Base-by-base conservation (phyloP, 345 rosid genomes). In the Arabidopsis arenosa region DNA sequence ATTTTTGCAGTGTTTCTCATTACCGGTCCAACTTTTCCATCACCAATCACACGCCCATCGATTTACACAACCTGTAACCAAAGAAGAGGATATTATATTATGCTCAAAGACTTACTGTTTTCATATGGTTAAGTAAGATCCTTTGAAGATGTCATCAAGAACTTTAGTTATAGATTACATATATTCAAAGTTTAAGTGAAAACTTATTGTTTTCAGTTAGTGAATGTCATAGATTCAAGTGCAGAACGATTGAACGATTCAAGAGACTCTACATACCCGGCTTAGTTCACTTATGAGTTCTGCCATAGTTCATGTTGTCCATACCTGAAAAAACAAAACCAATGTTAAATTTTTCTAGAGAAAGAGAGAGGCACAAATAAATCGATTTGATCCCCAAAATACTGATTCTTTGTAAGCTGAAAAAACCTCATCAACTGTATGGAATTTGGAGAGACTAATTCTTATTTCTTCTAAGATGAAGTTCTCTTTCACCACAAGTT, bases 251-350 rank as follows among this genome's bases (percentile, higher is more conserved):
- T 11, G 51, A 62, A 54, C 18, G 37, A 40, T 57, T 44, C 6
- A 28, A 28, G 52, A 48, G 12, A 51, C 30, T 23, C 26, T 23
- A 58, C 90, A 82, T 75, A 86, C 96, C 66, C 92, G 96, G 30
- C 88, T 89, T 52, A 91, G 82, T 79, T 93, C 26, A 23, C 26
- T 23, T 23, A 97, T 81, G 97, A 23, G 2, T 23, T 23, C 98
- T 81, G 97, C 96, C 97, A 89, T 91, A 7, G 96, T 91, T 79
- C 98, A 96, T 1, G 97, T 93, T 18, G 97, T 91, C 91, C 90
- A 93, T 18, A 88, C 93, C 98, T 93, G 84, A 23, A 69, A 78
- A 45, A 7, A 9, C 1, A 70, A n/a, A 64, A 10, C 7, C 36
- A 63, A 47, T 62, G 47, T 66, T 10, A 28, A 7, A 2, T 23